Evolutionary conservation across 192 early-diverging fungal species (phyloP).

Genomic region (Umbelopsis sp.): DNA sequence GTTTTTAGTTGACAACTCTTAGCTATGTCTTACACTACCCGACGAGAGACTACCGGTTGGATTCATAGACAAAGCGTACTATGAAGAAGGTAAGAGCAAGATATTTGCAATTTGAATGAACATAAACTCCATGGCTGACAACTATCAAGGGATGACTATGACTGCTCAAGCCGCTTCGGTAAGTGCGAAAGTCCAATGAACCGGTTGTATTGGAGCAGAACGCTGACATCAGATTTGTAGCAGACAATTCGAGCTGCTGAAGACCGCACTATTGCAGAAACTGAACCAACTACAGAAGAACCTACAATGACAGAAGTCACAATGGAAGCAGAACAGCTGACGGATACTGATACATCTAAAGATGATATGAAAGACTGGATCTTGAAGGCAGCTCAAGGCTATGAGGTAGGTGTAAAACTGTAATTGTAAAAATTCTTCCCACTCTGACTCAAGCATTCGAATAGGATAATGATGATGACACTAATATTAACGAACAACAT

Average conservation of each 20-base stretch:
- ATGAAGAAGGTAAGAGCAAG: slow-evolving; percentile 30
- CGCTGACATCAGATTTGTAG: too few relatives aligned
- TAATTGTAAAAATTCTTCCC: neutral
- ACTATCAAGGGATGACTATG: too few relatives aligned
- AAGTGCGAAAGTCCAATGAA: too few relatives aligned
- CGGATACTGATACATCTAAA: neutral
- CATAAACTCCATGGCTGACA: neutral
- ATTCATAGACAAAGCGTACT: slow-evolving; percentile 51
- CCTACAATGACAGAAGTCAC: neutral
- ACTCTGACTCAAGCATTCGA: neutral
- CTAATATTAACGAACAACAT: slow-evolving; percentile 21
- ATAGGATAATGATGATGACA: slow-evolving; percentile 20
- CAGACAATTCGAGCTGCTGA: too few relatives aligned
- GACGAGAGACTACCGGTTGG: slow-evolving; percentile 49
- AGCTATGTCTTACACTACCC: slow-evolving; percentile 35
- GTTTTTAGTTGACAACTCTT: slow-evolving; percentile 34
- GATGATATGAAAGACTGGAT: slow-evolving; percentile 31
- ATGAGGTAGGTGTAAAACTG: slow-evolving; percentile 23
- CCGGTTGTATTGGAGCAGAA: too few relatives aligned
- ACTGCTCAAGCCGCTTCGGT: too few relatives aligned
- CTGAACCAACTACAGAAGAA: neutral
- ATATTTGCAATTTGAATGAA: neutral
- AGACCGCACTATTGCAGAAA: too few relatives aligned
- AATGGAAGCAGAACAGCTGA: neutral
- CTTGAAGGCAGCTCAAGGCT: slow-evolving; percentile 24